phyloP scores from a whole-genome alignment of 768 basidiomycete genomes.

The Nidularia sp. region DNA sequence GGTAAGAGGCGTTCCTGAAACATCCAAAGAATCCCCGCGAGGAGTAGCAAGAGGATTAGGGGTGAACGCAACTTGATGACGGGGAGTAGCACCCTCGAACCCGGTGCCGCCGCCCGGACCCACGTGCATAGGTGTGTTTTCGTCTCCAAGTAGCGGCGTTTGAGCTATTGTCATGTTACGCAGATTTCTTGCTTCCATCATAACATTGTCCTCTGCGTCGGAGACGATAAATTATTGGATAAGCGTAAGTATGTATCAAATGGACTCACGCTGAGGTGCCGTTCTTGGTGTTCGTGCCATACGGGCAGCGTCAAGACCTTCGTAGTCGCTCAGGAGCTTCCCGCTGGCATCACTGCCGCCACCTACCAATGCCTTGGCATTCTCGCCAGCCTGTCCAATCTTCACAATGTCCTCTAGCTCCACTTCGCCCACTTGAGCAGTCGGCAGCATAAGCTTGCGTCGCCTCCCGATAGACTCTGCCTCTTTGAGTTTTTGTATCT shows the following conservation, averaged over 20 bases:
- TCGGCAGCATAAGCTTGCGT: constrained; percentile 78
- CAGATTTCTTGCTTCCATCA: constrained; percentile 93
- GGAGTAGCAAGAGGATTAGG: constrained; percentile 97
- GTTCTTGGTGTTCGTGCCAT: constrained; percentile 96
- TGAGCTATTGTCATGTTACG: constrained; percentile 91
- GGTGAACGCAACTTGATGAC: constrained; percentile 84
- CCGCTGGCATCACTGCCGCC: constrained; percentile 83
- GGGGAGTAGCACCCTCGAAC: constrained; percentile 94
- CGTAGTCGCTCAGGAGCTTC: constrained; percentile 88
- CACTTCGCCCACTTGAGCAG: constrained; percentile 88
- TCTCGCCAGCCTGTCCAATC: constrained; percentile 91
- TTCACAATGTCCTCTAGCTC: constrained; percentile 99
- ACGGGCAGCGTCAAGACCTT: constrained; percentile 79
- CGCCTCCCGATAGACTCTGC: constrained; percentile 92
- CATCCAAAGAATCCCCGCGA: constrained; percentile 38
- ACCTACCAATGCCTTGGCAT: constrained; percentile 78
- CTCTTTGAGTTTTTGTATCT: constrained; percentile 97
- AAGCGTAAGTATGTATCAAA: constrained; percentile 1
- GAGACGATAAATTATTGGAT: neutral
- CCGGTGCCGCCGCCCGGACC: constrained; percentile 79
- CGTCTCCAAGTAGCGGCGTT: constrained; percentile 93
- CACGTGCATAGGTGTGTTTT: constrained; percentile 90
- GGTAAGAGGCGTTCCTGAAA: constrained; percentile 52
- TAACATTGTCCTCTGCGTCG: constrained; percentile 82
- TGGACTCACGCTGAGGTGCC: constrained; percentile 80